Percentiles rank a stretch among this genome's conserved stretches.
Conservation (phyloP, 106 monocot genomes). For the Platanthera zijinensis region DNA sequence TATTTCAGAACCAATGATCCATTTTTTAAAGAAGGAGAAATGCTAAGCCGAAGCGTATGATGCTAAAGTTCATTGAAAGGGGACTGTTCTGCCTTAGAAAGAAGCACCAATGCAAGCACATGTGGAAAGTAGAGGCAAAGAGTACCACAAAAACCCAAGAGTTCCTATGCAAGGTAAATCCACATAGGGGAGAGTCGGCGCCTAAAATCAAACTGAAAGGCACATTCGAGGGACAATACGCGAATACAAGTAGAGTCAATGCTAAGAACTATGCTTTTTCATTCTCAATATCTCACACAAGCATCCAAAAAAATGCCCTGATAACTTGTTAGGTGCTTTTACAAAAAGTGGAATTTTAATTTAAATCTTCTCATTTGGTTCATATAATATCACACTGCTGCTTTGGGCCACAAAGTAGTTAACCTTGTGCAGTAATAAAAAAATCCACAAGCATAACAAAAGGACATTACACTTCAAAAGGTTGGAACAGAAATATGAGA, state of each 20-base stretch:
- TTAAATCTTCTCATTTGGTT: background rate
- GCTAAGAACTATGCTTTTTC: too few species aligned
- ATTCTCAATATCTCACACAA: too few species aligned
- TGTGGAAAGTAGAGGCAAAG: too few species aligned
- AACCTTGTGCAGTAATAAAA: background rate
- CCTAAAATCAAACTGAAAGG: too few species aligned
- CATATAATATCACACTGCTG: background rate
- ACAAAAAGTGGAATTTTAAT: background rate
- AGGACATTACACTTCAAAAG: background rate
- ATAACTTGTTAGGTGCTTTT: background rate
- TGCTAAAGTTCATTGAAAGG: too few species aligned
- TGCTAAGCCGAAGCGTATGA: too few species aligned
- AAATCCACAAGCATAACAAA: background rate
- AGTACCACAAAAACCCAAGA: too few species aligned
- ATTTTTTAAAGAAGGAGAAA: too few species aligned
- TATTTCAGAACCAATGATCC: background rate
- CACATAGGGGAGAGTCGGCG: too few species aligned
- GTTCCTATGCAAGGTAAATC: too few species aligned
- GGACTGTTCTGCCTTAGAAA: too few species aligned
- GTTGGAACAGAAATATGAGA: background rate
- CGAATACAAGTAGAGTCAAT: background rate
- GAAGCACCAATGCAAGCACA: too few species aligned
- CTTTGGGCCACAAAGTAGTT: background rate
- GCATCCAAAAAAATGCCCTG: background rate
- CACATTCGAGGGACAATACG: background rate